Conservation (phyloP, 2,329 filamentous ascomycete species). For the Ambrosiella xylebori region DNA sequence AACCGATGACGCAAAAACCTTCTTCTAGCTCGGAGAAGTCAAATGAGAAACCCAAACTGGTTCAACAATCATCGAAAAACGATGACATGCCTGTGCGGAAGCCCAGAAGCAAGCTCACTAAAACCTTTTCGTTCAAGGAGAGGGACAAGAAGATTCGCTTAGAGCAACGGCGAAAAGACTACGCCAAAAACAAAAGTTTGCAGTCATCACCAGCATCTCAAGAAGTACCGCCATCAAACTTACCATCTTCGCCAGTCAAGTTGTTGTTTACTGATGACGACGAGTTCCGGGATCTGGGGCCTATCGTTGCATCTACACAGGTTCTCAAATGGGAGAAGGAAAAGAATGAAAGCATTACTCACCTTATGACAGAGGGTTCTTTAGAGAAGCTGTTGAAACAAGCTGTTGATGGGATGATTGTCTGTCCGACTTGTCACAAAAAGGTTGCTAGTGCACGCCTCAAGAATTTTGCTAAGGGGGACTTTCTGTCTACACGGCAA, state of each 20-base stretch:
- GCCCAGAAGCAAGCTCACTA: not conserved
- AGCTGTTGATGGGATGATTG: conserved; percentile 1
- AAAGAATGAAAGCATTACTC: not conserved
- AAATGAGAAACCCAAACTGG: too few species aligned
- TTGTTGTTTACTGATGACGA: not conserved
- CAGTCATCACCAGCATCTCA: not conserved
- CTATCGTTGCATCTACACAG: not conserved
- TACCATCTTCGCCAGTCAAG: not conserved
- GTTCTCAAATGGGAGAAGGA: not conserved
- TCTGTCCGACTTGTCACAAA: conserved; percentile 51
- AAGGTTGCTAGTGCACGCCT: conserved; percentile 38
- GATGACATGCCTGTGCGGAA: not conserved
- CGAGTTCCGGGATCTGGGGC: not conserved
- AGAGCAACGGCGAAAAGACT: not conserved
- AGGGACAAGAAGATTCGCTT: not conserved
- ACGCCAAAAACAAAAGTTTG: not conserved
- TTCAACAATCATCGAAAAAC: too few species aligned
- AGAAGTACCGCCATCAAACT: not conserved
- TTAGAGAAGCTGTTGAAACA: not conserved
- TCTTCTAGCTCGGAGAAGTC: too few species aligned
- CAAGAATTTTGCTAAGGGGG: conserved; percentile 30
- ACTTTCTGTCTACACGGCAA: conserved; percentile 35
- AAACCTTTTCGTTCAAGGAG: not conserved
- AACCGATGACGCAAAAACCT: too few species aligned
- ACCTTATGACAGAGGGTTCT: not conserved